A percentile compares a stretch with the other conserved stretches of the same genome.
These are phyloP conservation scores for Aureobasidium mangrovei DNA, from an alignment of 2,329 filamentous ascomycete genomes.

Conservation along the genomic window DNA sequence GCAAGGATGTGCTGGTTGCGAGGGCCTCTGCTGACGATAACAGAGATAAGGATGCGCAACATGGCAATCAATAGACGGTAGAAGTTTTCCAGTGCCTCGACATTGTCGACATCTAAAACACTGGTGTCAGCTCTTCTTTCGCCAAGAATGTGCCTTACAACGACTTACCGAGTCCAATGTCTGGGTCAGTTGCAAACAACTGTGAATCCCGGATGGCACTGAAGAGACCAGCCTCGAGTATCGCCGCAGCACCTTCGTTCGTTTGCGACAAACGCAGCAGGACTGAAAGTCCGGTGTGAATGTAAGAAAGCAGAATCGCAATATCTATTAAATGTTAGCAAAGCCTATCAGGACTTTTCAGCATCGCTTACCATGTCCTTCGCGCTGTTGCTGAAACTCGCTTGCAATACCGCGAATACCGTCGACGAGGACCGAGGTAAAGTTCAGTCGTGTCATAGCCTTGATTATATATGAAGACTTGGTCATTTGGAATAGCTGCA, in stretches of 20 bases:
- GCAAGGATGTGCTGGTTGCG: slow-evolving; percentile 66
- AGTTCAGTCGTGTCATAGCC: slow-evolving; percentile 75
- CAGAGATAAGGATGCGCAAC: slow-evolving; percentile 71
- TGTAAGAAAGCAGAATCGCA: slow-evolving; percentile 48
- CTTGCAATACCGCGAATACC: slow-evolving; percentile 68
- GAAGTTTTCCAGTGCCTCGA: slow-evolving; percentile 65
- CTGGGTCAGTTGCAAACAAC: slow-evolving; percentile 85
- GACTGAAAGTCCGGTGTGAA: slow-evolving; percentile 70
- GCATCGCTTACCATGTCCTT: slow-evolving; percentile 21
- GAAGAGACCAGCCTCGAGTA: slow-evolving; percentile 87
- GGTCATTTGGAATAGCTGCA: slow-evolving; percentile 57
- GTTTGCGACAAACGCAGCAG: slow-evolving; percentile 79
- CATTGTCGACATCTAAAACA: slow-evolving; percentile 52
- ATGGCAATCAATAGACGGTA: slow-evolving; percentile 76
- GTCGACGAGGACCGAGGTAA: slow-evolving; percentile 82
- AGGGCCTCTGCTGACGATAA: slow-evolving; percentile 69
- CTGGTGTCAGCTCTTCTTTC: neutral
- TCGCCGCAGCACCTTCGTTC: slow-evolving; percentile 69
- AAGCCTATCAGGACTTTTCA: neutral
- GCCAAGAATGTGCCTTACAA: neutral
- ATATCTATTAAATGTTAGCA: slow-evolving; percentile 37
- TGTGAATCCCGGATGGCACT: slow-evolving; percentile 68
- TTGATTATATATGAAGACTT: slow-evolving; percentile 72
- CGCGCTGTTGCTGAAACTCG: slow-evolving; percentile 44
- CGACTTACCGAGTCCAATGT: slow-evolving; percentile 64